These are phyloP conservation scores for Ballota nigra DNA, from an alignment of 257 asterid genomes.

Conservation along the genomic window DNA sequence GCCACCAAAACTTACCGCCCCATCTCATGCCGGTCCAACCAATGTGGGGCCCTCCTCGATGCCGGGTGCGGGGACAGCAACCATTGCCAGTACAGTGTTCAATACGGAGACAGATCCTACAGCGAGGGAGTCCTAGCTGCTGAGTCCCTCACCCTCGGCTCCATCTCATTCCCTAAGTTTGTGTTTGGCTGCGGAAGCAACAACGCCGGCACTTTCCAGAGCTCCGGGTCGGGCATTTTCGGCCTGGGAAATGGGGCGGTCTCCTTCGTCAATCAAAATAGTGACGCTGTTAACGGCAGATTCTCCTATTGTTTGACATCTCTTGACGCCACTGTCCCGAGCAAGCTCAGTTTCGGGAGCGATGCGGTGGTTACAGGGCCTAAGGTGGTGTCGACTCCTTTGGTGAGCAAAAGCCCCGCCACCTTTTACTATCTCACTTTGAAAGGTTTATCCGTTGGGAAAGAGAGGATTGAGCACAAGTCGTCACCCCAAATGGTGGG, in stretches of 20 bases:
- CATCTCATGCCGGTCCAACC: not conserved
- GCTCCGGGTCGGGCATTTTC: not conserved
- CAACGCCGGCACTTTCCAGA: constrained; percentile 40
- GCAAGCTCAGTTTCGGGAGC: constrained; percentile 57
- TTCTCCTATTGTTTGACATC: not conserved
- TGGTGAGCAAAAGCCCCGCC: constrained; percentile 25
- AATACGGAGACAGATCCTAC: not conserved
- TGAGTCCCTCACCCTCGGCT: not conserved
- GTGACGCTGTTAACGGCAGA: not conserved
- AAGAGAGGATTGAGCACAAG: not conserved
- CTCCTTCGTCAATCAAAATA: not conserved
- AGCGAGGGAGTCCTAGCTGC: not conserved
- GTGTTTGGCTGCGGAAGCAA: not conserved
- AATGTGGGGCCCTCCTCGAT: not conserved
- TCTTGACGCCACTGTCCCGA: constrained; percentile 5
- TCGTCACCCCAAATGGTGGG: too few species aligned
- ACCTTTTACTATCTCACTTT: not conserved
- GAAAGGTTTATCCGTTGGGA: not conserved
- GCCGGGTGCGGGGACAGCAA: constrained; percentile 44
- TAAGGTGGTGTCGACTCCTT: constrained; percentile 39
- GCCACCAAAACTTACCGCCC: not conserved
- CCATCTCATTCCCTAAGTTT: not conserved
- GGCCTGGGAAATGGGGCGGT: not conserved
- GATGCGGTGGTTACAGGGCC: constrained; percentile 31
- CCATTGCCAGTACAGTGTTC: not conserved